These are phyloP conservation scores for Umbelopsis sp. DNA, from an alignment of 192 early-diverging fungal species.

Conservation along the genomic window DNA sequence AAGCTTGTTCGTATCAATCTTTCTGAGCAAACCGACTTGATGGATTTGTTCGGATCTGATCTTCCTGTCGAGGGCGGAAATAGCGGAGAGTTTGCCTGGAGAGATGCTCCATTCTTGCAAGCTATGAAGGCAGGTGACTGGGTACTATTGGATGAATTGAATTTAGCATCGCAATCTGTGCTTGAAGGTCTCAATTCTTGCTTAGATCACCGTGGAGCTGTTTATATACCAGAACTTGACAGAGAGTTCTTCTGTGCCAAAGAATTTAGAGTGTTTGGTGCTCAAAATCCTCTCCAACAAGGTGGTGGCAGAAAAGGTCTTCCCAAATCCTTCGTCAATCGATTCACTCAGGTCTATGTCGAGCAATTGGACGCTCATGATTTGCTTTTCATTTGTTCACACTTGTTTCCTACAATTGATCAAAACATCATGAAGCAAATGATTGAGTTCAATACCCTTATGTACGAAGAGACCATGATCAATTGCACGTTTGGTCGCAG, in stretches of 20 bases:
- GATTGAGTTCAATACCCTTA: slow-evolving; percentile 82
- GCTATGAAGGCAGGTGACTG: slow-evolving; percentile 97
- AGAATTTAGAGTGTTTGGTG: slow-evolving; percentile 93
- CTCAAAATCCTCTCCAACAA: slow-evolving; percentile 95
- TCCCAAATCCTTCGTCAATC: slow-evolving; percentile 95
- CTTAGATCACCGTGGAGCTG: slow-evolving; percentile 94
- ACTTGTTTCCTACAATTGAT: slow-evolving; percentile 57
- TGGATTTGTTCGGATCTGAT: slow-evolving; percentile 98
- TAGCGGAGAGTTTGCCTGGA: slow-evolving; percentile 92
- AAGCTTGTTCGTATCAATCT: slow-evolving; percentile 93
- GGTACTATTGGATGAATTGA: slow-evolving; percentile 97
- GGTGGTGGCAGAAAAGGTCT: slow-evolving; percentile 99
- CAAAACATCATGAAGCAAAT: slow-evolving; percentile 54
- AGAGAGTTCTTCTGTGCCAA: slow-evolving; percentile 76
- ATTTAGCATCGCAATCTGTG: slow-evolving; percentile 98
- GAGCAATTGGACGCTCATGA: slow-evolving; percentile 81
- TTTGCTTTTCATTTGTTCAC: slow-evolving; percentile 71
- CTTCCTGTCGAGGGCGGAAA: slow-evolving; percentile 90
- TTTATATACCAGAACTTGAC: slow-evolving; percentile 96
- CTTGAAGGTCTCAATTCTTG: slow-evolving; percentile 99
- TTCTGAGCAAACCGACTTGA: slow-evolving; percentile 97
- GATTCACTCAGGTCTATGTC: slow-evolving; percentile 95
- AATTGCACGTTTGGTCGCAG: slow-evolving; percentile 68
- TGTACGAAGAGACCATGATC: slow-evolving; percentile 87
- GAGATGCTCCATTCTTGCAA: slow-evolving; percentile 95